Percentiles rank a stretch among this genome's conserved stretches.
phyloP scores from a whole-genome alignment of 2,329 filamentous ascomycete species.

The Epicoccum sorghinum region DNA sequence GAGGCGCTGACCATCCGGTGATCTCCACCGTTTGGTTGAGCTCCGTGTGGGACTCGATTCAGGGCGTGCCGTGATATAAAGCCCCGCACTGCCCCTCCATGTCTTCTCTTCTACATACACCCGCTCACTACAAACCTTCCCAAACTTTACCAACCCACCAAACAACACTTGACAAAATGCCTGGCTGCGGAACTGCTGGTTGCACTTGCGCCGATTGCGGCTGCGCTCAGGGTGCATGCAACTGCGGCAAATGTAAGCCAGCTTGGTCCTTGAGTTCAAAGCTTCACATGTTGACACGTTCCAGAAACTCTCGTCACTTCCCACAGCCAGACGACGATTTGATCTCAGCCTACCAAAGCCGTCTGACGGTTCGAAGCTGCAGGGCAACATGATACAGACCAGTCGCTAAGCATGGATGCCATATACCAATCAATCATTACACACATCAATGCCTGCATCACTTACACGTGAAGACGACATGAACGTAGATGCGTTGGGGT shows the following conservation, averaged over 20 bases:
- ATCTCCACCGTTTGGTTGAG: not conserved
- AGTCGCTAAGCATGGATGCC: not conserved
- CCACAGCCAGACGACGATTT: not conserved
- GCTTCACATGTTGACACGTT: not conserved
- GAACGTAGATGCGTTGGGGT: not conserved
- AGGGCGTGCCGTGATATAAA: slow-evolving; percentile 1
- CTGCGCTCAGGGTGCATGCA: slow-evolving; percentile 41
- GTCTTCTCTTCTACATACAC: slow-evolving; percentile 1
- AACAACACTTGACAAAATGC: slow-evolving; percentile 33
- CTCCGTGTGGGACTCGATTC: slow-evolving; percentile 4
- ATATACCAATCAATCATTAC: slow-evolving; percentile 12
- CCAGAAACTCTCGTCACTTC: slow-evolving; percentile 3
- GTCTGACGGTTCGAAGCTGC: slow-evolving; percentile 7
- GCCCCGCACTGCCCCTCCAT: slow-evolving; percentile 13
- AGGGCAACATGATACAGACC: not conserved
- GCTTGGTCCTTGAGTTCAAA: not conserved
- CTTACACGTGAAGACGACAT: slow-evolving; percentile 5
- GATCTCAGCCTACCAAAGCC: not conserved
- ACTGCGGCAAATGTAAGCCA: slow-evolving; percentile 29
- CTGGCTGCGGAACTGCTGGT: slow-evolving; percentile 43
- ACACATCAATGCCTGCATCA: not conserved
- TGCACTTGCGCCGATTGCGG: slow-evolving; percentile 45
- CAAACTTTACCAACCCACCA: slow-evolving; percentile 10
- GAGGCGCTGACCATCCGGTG: slow-evolving; percentile 14
- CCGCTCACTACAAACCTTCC: slow-evolving; percentile 4